phyloP scores from a whole-genome alignment of 2,329 filamentous ascomycete species.

The Cordyceps javanica region DNA sequence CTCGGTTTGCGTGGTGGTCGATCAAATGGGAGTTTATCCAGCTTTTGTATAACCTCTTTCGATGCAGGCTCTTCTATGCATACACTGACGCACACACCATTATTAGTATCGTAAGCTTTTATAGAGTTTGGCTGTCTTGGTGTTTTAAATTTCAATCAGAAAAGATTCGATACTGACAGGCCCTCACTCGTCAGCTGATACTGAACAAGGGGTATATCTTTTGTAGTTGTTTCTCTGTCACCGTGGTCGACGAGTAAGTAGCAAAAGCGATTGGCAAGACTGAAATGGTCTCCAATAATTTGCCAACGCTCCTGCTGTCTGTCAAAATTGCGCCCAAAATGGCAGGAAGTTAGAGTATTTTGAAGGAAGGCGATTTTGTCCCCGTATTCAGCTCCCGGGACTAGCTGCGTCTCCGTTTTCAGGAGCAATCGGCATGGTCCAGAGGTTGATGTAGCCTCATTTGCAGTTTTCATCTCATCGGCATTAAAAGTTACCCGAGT shows the following conservation, averaged over 20 bases:
- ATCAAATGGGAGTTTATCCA: background rate
- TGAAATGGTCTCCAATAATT: background rate
- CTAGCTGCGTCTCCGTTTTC: background rate
- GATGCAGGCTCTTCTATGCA: background rate
- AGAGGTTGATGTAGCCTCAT: background rate
- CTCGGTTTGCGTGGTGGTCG: background rate
- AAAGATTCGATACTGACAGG: background rate
- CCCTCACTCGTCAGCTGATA: background rate
- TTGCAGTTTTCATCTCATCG: background rate
- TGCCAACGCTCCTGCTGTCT: background rate
- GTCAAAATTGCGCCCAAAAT: background rate
- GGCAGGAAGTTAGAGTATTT: background rate
- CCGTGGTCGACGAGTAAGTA: background rate
- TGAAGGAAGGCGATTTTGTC: background rate
- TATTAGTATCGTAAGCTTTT: background rate
- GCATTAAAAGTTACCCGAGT: background rate
- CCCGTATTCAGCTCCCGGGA: background rate
- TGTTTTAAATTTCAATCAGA: background rate
- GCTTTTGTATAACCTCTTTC: background rate
- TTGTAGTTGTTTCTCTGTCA: background rate
- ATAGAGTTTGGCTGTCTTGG: background rate
- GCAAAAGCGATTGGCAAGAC: background rate
- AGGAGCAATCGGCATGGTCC: background rate
- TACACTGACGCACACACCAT: background rate
- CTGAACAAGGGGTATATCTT: background rate